phyloP scores from a whole-genome alignment of 2,329 filamentous ascomycete genomes.

The Leptoxyphium fumago region DNA sequence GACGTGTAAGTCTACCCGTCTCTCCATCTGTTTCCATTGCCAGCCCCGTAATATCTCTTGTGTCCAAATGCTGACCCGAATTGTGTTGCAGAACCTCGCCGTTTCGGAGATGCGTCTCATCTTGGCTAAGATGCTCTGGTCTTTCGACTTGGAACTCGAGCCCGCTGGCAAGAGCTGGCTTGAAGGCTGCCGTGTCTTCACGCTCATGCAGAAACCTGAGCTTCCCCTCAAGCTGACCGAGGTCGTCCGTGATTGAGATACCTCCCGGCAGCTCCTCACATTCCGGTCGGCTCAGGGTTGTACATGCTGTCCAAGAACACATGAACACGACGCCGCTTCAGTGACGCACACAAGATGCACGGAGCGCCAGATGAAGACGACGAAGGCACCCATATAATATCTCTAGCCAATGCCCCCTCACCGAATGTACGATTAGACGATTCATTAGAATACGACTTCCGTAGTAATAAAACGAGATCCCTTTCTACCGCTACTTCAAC shows the following conservation, averaged over 20 bases:
- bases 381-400: no score
- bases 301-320: neutral
- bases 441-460: no score
- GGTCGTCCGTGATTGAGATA: conserved; percentile 4
- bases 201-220: conserved; percentile 14
- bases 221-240: conserved; percentile 10
- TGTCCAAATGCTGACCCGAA: neutral
- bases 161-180: conserved; percentile 11
- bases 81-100: conserved; percentile 16
- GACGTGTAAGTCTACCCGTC: conserved; percentile 11
- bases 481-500: no score
- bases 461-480: no score
- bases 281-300: no score
- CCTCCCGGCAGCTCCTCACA: neutral
- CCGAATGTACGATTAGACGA: no score
- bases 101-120: conserved; percentile 24
- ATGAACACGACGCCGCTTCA: no score
- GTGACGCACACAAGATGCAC: no score
- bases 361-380: no score
- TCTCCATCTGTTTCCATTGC: neutral
- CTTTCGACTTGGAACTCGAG: conserved; percentile 24
- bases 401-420: no score
- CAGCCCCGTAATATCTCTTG: neutral
- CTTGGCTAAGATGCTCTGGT: conserved; percentile 25
- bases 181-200: conserved; percentile 6